Conservation (phyloP, 352 stramenopile species). For the Peronospora belbahrii region DNA sequence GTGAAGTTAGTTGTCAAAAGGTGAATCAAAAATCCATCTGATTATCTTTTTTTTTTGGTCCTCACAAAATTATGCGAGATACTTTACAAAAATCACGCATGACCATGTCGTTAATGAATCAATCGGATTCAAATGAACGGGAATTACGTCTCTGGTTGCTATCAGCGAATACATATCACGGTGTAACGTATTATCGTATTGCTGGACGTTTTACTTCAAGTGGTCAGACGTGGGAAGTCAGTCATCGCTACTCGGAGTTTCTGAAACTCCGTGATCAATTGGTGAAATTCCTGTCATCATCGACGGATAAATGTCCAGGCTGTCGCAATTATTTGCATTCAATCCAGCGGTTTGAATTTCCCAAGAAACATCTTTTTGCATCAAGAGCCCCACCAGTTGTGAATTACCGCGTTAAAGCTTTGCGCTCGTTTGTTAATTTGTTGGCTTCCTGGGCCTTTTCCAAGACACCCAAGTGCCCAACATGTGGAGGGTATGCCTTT, state of each 20-base stretch:
- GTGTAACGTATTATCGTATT: constrained; percentile 60
- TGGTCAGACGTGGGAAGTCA: constrained; percentile 72
- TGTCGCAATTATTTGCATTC: constrained; percentile 75
- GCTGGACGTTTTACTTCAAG: constrained; percentile 55
- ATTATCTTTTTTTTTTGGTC: not conserved
- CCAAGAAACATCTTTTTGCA: constrained; percentile 82
- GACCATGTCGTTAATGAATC: constrained; percentile 54
- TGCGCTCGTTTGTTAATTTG: constrained; percentile 80
- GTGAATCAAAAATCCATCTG: too few species aligned
- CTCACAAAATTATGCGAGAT: not conserved
- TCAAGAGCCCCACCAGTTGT: constrained; percentile 65
- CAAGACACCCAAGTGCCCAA: constrained; percentile 75
- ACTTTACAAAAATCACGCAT: constrained; percentile 12
- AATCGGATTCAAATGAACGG: constrained; percentile 30
- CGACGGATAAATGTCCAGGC: constrained; percentile 65
- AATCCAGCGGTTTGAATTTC: constrained; percentile 75
- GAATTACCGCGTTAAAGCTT: constrained; percentile 78
- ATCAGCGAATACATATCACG: constrained; percentile 40
- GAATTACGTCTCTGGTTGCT: constrained; percentile 66
- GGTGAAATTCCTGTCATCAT: constrained; percentile 66
- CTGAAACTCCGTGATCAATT: constrained; percentile 63
- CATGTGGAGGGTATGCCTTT: constrained; percentile 73
- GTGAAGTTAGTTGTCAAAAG: not conserved
- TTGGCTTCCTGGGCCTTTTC: constrained; percentile 78
- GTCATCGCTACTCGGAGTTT: constrained; percentile 82